phyloP scores from a whole-genome alignment of 495 filamentous ascomycete genomes.

The Immersiella caudata region DNA sequence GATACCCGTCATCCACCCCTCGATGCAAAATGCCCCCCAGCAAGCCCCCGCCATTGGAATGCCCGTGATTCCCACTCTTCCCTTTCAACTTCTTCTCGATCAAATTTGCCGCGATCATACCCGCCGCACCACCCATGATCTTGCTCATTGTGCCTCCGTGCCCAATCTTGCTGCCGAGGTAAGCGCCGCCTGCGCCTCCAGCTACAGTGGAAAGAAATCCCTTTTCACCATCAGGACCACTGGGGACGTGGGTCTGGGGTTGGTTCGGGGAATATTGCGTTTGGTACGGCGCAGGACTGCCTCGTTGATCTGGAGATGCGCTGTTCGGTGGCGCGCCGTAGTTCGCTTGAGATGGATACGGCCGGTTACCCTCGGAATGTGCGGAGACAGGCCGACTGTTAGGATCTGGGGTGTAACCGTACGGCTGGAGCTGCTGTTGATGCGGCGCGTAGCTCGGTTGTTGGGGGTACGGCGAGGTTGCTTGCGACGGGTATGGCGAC shows the following conservation, averaged over 20 bases:
- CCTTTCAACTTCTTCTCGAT: constrained; percentile 51
- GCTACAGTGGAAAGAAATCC: constrained; percentile 58
- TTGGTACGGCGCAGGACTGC: background rate
- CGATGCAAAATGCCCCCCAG: background rate
- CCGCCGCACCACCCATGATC: constrained; percentile 52
- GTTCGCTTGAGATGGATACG: background rate
- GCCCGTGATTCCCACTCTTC: background rate
- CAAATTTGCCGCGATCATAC: constrained; percentile 60
- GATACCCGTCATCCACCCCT: too few species aligned
- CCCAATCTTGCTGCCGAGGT: constrained; percentile 40
- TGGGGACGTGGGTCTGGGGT: constrained; percentile 3
- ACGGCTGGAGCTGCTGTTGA: constrained; percentile 21
- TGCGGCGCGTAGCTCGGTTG: constrained; percentile 18
- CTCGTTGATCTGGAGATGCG: constrained; percentile 7
- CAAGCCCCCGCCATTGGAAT: background rate
- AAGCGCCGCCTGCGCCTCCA: constrained; percentile 57
- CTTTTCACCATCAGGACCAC: constrained; percentile 49
- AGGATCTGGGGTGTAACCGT: constrained; percentile 10
- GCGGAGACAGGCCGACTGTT: constrained; percentile 17
- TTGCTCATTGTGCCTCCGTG: constrained; percentile 48
- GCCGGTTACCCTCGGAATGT: background rate
- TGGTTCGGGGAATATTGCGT: constrained; percentile 9
- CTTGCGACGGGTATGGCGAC: background rate
- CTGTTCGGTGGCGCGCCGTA: background rate
- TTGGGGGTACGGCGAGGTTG: background rate